A percentile compares a stretch with the other conserved stretches of the same genome.
Conservation (phyloP, 345 rosid genomes). For the Eucalyptus microcorys region DNA sequence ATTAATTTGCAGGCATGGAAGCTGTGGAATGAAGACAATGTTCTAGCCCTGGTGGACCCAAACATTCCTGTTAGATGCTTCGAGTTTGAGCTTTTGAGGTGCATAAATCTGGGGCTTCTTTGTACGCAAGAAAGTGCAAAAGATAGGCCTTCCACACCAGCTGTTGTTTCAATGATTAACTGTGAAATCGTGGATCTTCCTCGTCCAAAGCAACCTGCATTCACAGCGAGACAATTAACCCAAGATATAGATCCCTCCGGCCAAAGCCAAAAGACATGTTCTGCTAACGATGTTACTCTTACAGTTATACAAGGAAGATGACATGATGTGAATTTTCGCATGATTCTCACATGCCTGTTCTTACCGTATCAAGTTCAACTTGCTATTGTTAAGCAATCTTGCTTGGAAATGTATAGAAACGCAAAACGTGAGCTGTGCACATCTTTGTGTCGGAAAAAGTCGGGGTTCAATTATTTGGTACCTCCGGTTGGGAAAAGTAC, state of each 20-base stretch:
- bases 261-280: not conserved
- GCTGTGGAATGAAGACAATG: not conserved
- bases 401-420: not conserved
- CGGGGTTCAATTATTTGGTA: not conserved
- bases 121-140: not conserved
- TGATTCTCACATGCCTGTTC: not conserved
- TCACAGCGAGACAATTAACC: not conserved
- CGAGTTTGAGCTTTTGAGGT: not conserved
- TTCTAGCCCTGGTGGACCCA: not conserved
- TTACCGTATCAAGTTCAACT: not conserved
- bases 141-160: not conserved
- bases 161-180: slow-evolving; percentile 1
- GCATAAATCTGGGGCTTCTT: slow-evolving; percentile 5
- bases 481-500: not conserved
- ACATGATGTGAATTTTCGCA: not conserved
- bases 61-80: not conserved
- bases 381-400: not conserved
- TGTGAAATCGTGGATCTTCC: slow-evolving; percentile 4
- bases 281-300: not conserved
- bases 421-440: not conserved
- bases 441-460: not conserved
- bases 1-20: slow-evolving; percentile 1
- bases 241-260: not conserved
- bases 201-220: not conserved
- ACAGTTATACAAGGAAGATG: not conserved